Conservation (phyloP, 495 filamentous ascomycete genomes). For the Jackrogersella minutella region DNA sequence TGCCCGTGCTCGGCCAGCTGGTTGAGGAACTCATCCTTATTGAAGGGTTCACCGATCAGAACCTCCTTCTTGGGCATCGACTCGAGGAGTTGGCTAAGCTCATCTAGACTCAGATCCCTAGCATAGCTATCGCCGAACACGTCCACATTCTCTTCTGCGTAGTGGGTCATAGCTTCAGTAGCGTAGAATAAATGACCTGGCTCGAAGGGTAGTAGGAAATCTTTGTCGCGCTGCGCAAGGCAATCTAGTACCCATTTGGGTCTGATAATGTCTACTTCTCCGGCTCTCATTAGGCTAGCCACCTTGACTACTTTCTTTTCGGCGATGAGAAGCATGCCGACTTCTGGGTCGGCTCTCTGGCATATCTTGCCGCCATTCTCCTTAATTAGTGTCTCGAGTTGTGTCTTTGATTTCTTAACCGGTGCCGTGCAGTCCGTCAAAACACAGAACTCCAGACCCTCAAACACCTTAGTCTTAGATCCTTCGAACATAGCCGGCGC, state of each 20-base stretch:
- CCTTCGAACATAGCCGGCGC: conserved; percentile 61
- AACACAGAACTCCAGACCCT: conserved; percentile 79
- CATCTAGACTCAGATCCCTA: conserved; percentile 70
- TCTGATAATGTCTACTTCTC: conserved; percentile 72
- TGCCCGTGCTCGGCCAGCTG: conserved; percentile 67
- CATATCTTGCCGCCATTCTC: conserved; percentile 84
- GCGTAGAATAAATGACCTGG: conserved; percentile 64
- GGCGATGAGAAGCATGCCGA: conserved; percentile 73
- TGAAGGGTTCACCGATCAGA: conserved; percentile 36
- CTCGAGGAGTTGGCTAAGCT: conserved; percentile 66
- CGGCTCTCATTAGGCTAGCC: conserved; percentile 76
- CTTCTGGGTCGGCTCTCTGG: conserved; percentile 70
- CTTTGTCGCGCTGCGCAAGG: conserved; percentile 66
- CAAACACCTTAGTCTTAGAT: conserved; percentile 63
- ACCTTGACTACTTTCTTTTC: conserved; percentile 89
- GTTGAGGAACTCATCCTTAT: conserved; percentile 53
- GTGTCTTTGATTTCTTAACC: conserved; percentile 74
- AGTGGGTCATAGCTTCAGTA: conserved; percentile 43
- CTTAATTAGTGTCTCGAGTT: conserved; percentile 88
- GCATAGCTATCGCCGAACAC: conserved; percentile 84
- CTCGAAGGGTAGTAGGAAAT: conserved; percentile 73
- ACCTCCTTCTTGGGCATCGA: conserved; percentile 51
- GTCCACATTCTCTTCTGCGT: conserved; percentile 67
- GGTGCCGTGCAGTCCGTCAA: conserved; percentile 53
- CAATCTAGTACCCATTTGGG: conserved; percentile 90